phyloP scores from a whole-genome alignment of 306 rosid species.

The Quercus alba region DNA sequence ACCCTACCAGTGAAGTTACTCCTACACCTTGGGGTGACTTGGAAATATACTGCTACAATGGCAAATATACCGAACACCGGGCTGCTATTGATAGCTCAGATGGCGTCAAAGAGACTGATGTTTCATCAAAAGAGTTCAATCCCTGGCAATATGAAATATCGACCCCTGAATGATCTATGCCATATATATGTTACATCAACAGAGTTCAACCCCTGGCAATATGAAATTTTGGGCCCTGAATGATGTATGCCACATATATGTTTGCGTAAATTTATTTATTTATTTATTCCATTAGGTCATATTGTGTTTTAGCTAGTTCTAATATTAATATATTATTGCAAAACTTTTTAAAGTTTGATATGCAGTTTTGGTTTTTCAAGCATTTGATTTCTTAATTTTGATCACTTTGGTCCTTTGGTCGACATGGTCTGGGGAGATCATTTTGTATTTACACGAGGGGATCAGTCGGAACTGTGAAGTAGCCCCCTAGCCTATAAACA shows the following conservation, averaged over 20 bases:
- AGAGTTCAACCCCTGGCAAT: slow-evolving; percentile 82
- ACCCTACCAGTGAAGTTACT: slow-evolving; percentile 52
- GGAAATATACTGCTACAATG: slow-evolving; percentile 70
- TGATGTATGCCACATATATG: slow-evolving; percentile 4
- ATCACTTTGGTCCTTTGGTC: neutral
- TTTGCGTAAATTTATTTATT: too few relatives aligned
- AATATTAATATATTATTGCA: neutral
- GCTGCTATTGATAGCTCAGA: slow-evolving; percentile 48
- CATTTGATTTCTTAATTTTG: slow-evolving; percentile 3
- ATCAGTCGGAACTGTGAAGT: neutral
- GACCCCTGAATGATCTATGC: slow-evolving; percentile 32
- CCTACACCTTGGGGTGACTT: slow-evolving; percentile 82
- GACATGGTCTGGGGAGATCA: neutral
- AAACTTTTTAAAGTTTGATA: neutral
- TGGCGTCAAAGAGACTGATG: slow-evolving; percentile 30
- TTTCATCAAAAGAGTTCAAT: slow-evolving; percentile 52
- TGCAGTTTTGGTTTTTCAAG: slow-evolving; percentile 15
- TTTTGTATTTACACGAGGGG: neutral
- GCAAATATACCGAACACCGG: slow-evolving; percentile 58
- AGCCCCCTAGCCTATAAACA: too few relatives aligned
- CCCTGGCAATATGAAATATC: slow-evolving; percentile 70
- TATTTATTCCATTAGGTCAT: neutral
- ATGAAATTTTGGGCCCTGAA: slow-evolving; percentile 40
- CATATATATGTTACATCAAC: slow-evolving; percentile 13
- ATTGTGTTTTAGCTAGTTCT: slow-evolving; percentile 12